Conservation (phyloP, 2,329 filamentous ascomycete genomes). For the Aspergillus tubingensis region DNA sequence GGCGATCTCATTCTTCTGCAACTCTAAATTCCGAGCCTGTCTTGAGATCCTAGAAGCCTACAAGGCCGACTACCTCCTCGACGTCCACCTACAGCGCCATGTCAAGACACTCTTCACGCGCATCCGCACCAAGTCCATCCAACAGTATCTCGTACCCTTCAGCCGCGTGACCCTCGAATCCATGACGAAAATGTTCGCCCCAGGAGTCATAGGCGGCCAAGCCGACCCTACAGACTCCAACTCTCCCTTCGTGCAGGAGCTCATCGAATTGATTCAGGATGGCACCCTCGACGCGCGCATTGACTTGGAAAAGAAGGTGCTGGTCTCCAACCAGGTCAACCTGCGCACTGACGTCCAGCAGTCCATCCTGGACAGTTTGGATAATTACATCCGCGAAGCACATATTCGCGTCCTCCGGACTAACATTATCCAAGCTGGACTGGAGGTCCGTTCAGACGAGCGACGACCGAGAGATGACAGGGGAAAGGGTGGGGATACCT, state of each 20-base stretch:
- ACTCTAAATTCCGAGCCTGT: conserved; percentile 84
- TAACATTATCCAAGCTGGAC: conserved; percentile 71
- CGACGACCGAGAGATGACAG: conserved; percentile 11
- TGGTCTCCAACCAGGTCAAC: conserved; percentile 70
- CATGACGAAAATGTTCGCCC: conserved; percentile 74
- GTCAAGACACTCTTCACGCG: conserved; percentile 68
- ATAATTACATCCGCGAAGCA: conserved; percentile 72
- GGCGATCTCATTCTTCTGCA: conserved; percentile 85
- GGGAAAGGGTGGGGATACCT: conserved; percentile 12
- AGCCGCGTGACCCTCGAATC: conserved; percentile 80
- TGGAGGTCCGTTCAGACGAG: conserved; percentile 62
- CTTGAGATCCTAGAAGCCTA: conserved; percentile 80
- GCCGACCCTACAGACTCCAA: conserved; percentile 63
- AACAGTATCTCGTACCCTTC: conserved; percentile 90
- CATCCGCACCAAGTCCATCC: conserved; percentile 88
- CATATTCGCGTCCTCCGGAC: conserved; percentile 76
- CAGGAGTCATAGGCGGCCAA: conserved; percentile 39
- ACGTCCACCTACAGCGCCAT: conserved; percentile 79
- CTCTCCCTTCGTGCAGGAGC: conserved; percentile 57
- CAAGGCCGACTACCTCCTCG: conserved; percentile 82
- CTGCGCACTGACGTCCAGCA: conserved; percentile 69
- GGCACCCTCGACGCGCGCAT: conserved; percentile 75
- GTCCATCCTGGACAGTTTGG: conserved; percentile 67
- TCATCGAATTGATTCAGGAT: conserved; percentile 74
- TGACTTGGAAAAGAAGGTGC: conserved; percentile 77